These are phyloP conservation scores for Arthrobotrys pseudoclavata DNA, from an alignment of 2,329 filamentous ascomycete genomes.

Conservation along the genomic window DNA sequence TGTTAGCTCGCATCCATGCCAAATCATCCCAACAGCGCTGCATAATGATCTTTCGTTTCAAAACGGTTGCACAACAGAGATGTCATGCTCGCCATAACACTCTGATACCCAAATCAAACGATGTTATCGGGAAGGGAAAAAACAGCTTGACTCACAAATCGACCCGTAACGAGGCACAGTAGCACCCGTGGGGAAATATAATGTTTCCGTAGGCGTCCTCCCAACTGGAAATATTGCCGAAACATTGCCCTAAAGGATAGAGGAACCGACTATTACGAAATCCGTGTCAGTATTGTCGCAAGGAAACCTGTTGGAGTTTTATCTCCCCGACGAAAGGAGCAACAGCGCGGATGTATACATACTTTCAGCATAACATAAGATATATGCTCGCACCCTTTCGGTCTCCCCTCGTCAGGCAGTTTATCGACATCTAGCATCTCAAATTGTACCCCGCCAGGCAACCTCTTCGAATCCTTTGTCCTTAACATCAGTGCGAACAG, in stretches of 20 bases:
- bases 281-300: slow-evolving; percentile 39
- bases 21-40: slow-evolving; percentile 1
- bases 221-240: slow-evolving; percentile 95
- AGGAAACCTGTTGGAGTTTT: background rate
- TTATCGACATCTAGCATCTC: slow-evolving; percentile 46
- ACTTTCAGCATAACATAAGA: slow-evolving; percentile 91
- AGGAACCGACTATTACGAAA: slow-evolving; percentile 78
- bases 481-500: slow-evolving; percentile 96
- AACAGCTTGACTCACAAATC: slow-evolving; percentile 72
- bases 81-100: background rate
- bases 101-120: slow-evolving; percentile 8
- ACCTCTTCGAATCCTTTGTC: slow-evolving; percentile 88
- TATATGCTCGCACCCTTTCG: slow-evolving; percentile 70
- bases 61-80: slow-evolving; percentile 21
- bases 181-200: slow-evolving; percentile 92
- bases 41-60: slow-evolving; percentile 22
- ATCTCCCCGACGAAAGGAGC: slow-evolving; percentile 4
- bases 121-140: background rate
- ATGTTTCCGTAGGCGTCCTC: slow-evolving; percentile 90
- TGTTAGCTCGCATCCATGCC: slow-evolving; percentile 15
- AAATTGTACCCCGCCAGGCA: slow-evolving; percentile 74
- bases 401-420: slow-evolving; percentile 26
- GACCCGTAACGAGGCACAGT: slow-evolving; percentile 86
- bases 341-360: slow-evolving; percentile 60
- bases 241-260: slow-evolving; percentile 95